phyloP scores from a whole-genome alignment of 2,329 filamentous ascomycete genomes.

The Calonectria henricotiae region DNA sequence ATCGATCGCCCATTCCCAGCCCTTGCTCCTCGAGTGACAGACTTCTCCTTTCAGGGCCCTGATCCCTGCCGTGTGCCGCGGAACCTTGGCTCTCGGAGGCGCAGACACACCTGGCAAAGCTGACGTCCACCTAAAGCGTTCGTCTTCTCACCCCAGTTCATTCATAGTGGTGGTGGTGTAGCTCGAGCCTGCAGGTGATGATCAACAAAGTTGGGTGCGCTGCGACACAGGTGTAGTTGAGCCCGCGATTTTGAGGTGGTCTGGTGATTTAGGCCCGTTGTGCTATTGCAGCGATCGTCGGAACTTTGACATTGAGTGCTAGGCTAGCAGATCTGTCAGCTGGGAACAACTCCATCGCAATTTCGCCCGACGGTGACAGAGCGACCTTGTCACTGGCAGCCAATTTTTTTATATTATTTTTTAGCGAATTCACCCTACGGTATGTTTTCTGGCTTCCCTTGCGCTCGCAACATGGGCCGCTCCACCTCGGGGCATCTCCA shows the following conservation, averaged over 20 bases:
- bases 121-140: constrained; percentile 39
- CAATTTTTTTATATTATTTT: neutral
- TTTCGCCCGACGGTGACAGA: constrained; percentile 44
- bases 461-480: constrained; percentile 8
- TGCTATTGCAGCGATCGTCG: constrained; percentile 39
- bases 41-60: constrained; percentile 40
- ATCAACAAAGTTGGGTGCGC: constrained; percentile 46
- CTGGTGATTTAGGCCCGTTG: constrained; percentile 35
- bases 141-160: constrained; percentile 23
- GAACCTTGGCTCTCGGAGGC: constrained; percentile 45
- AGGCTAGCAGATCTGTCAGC: constrained; percentile 30
- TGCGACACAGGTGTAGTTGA: constrained; percentile 33
- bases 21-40: constrained; percentile 36
- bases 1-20: constrained; percentile 46
- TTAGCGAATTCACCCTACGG: constrained; percentile 34
- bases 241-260: constrained; percentile 27
- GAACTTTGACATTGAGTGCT: constrained; percentile 32
- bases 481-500: constrained; percentile 18
- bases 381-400: constrained; percentile 29
- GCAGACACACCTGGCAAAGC: constrained; percentile 41
- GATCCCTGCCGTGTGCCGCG: constrained; percentile 46
- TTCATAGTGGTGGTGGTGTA: constrained; percentile 29
- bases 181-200: constrained; percentile 40
- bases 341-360: constrained; percentile 46
- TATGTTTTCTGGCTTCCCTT: constrained; percentile 41